Conservation (phyloP, 129 eudicot genomes). For the Solidago caesia region DNA sequence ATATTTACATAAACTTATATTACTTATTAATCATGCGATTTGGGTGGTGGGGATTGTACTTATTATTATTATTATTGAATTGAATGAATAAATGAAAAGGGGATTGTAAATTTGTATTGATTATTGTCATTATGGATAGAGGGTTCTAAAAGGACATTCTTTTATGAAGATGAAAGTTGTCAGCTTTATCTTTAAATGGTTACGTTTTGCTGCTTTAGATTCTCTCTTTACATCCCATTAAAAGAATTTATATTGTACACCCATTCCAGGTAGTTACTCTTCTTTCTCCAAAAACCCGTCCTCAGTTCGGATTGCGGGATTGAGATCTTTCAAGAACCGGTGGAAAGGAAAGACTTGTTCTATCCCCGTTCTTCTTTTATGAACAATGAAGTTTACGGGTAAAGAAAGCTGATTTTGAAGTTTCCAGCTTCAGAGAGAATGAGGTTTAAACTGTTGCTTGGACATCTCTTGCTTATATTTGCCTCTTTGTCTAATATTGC, state of each 20-base stretch:
- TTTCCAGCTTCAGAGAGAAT: slow-evolving; percentile 34
- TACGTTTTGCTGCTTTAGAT: slow-evolving; percentile 28
- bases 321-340: too few species aligned
- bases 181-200: slow-evolving; percentile 22
- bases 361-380: too few species aligned
- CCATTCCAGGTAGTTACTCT: not conserved
- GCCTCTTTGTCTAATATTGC: slow-evolving; percentile 26
- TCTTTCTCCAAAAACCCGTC: not conserved
- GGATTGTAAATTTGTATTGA: not conserved
- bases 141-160: slow-evolving; percentile 28
- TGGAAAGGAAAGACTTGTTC: too few species aligned
- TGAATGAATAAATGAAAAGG: slow-evolving; percentile 17
- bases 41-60: slow-evolving; percentile 34
- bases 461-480: slow-evolving; percentile 37
- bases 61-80: slow-evolving; percentile 21
- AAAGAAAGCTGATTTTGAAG: slow-evolving; percentile 17
- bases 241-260: slow-evolving; percentile 21
- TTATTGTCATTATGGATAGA: not conserved
- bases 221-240: slow-evolving; percentile 14
- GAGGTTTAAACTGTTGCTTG: slow-evolving; percentile 54
- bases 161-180: slow-evolving; percentile 11
- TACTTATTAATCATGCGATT: not conserved
- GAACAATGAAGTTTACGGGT: slow-evolving; percentile 23
- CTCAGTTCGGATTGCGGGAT: too few species aligned
- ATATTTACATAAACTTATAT: not conserved